Base-by-base conservation (phyloP, 306 rosid genomes). In the Corylus heterophylla region DNA sequence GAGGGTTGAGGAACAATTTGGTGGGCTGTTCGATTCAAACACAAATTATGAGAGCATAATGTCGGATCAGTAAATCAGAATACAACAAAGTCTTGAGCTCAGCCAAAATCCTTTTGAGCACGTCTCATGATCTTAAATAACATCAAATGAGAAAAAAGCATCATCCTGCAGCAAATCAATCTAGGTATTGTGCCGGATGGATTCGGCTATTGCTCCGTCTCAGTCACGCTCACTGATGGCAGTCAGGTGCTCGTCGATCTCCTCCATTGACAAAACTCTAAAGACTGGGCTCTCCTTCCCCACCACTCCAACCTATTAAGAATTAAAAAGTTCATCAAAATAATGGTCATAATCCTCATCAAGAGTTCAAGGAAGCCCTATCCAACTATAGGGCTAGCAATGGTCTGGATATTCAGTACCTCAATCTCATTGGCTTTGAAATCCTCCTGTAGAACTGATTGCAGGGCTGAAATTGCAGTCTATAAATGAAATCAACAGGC, bases 371-470 rank as follows among this genome's bases (percentile, higher is more conserved):
- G 50, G 18, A 4, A 39, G 29, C 35, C 67, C 51, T 52, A 29
- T 8, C 51, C 61, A 56, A 54, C 67, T 70, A 52, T 31, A 37
- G 5, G 35, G 45, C 49, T 51, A 42, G 31, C 18, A 29, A 62
- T 3, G n/a, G 49, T 67, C 52, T 1, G 76, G 58, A 75, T 1
- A 72, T 64, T 45, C 22, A 63, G 44, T 91, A 96, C 99, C 99
- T 96, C 99, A 62, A 96, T 93, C 85, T 96, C 99, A 18, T 87
- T 93, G 83, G 99, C 96, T 89, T 93, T 96, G 39, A 96, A 96
- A 83, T 96, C 99, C 89, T 96, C 98, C 83, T 96, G 99, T 71
- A 95, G 98, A 84, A 95, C 99, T 50, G 98, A 95, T 85, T 96
- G 99, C 88, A 96, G 79, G 13, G 99, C 98, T 73, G 99, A 93